phyloP scores from a whole-genome alignment of 164 flowering plant species.

The Nymphaea colorata region DNA sequence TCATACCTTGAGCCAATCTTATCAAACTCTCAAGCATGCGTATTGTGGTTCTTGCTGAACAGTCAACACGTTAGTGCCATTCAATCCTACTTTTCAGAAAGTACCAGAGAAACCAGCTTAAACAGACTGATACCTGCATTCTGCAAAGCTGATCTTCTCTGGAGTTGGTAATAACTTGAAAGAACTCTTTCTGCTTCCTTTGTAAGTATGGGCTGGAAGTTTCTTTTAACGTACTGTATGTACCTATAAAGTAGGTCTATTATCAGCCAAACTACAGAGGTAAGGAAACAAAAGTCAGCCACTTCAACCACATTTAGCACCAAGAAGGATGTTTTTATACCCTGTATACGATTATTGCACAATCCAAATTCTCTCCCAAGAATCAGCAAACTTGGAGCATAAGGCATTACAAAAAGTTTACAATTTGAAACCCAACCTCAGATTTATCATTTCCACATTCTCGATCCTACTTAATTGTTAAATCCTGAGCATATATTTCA shows the following conservation, averaged over 20 bases:
- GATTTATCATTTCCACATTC: no score
- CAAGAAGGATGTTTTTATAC: no score
- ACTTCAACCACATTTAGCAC: no score
- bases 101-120: not conserved
- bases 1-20: slow-evolving; percentile 84
- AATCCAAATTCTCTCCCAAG: no score
- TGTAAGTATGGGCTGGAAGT: slow-evolving; percentile 72
- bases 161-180: slow-evolving; percentile 93
- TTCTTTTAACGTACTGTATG: slow-evolving; percentile 61
- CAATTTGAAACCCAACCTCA: no score
- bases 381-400: no score
- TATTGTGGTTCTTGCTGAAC: slow-evolving; percentile 90
- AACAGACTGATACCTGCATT: slow-evolving; percentile 58
- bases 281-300: not conserved
- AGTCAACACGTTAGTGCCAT: not conserved
- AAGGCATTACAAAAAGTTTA: no score
- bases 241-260: slow-evolving; percentile 35
- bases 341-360: no score
- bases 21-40: slow-evolving; percentile 97
- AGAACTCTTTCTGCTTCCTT: slow-evolving; percentile 86
- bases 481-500: no score
- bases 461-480: no score
- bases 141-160: slow-evolving; percentile 73
- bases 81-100: not conserved
- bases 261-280: not conserved